Percentiles rank a stretch among this genome's conserved stretches.
phyloP scores from a whole-genome alignment of 169 alveolate genomes.

The Plasmodium adleri region DNA sequence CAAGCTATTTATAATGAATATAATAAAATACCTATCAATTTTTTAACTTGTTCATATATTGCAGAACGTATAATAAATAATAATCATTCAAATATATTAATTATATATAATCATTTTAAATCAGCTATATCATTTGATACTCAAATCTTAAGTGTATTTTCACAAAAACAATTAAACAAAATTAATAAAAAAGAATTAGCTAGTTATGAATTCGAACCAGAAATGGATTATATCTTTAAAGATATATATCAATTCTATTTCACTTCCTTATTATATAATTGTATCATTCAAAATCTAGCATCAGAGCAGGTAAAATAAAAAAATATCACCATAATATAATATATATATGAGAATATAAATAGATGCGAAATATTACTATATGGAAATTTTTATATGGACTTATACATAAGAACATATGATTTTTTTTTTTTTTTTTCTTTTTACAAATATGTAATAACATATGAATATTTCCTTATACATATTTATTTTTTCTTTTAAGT shows the following conservation, averaged over 20 bases:
- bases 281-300: slow-evolving; percentile 84
- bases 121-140: slow-evolving; percentile 91
- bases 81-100: slow-evolving; percentile 81
- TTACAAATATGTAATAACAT: not conserved
- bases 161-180: slow-evolving; percentile 80
- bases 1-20: slow-evolving; percentile 73
- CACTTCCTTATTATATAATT: slow-evolving; percentile 82
- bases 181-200: slow-evolving; percentile 83
- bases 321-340: not conserved
- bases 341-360: not conserved
- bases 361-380: not conserved
- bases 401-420: not conserved
- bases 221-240: slow-evolving; percentile 79
- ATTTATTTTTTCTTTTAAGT: slow-evolving; percentile 42
- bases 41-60: slow-evolving; percentile 55
- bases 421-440: no score
- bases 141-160: slow-evolving; percentile 79
- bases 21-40: slow-evolving; percentile 54
- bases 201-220: slow-evolving; percentile 86
- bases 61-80: slow-evolving; percentile 80
- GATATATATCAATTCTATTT: slow-evolving; percentile 85
- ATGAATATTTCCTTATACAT: not conserved
- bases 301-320: slow-evolving; percentile 78
- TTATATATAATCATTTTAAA: slow-evolving; percentile 88
- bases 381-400: not conserved